Percentiles rank a stretch among this genome's conserved stretches.
Evolutionary conservation across 176 grass and related monocot genomes (phyloP).

Genomic region (Zizania latifolia): DNA sequence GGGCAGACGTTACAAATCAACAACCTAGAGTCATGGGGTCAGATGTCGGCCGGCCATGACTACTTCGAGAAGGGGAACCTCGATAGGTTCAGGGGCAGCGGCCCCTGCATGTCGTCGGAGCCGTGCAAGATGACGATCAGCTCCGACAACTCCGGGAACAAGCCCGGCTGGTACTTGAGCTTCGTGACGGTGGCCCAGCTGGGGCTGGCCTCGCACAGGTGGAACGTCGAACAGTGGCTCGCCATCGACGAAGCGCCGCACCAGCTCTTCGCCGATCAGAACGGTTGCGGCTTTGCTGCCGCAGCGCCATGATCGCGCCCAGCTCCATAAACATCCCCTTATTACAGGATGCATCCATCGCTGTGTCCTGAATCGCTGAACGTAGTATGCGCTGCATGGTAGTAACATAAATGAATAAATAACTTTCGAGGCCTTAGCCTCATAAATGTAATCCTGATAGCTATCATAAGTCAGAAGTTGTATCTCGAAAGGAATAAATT

Average conservation of each 20-base stretch:
- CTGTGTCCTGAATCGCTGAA: no score
- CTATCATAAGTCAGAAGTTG: no score
- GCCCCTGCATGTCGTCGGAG: background rate
- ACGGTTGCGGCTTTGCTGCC: background rate
- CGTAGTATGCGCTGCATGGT: no score
- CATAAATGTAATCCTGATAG: no score
- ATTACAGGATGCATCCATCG: no score
- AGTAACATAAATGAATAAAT: no score
- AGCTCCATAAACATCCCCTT: no score
- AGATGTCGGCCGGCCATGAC: background rate
- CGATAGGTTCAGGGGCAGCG: background rate
- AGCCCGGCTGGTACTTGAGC: background rate
- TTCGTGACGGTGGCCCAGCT: background rate
- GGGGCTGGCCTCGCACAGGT: no score
- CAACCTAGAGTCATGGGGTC: background rate
- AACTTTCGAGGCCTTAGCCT: no score
- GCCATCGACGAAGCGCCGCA: background rate
- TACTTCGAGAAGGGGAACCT: conserved; percentile 9
- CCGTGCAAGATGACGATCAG: background rate
- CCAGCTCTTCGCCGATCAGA: background rate
- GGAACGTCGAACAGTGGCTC: no score
- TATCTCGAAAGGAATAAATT: no score
- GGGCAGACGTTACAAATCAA: background rate
- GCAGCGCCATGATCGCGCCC: no score
- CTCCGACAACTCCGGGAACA: background rate